Evolutionary conservation across 148 eudicot species (phyloP).

Genomic region (Polygonum aviculare): DNA sequence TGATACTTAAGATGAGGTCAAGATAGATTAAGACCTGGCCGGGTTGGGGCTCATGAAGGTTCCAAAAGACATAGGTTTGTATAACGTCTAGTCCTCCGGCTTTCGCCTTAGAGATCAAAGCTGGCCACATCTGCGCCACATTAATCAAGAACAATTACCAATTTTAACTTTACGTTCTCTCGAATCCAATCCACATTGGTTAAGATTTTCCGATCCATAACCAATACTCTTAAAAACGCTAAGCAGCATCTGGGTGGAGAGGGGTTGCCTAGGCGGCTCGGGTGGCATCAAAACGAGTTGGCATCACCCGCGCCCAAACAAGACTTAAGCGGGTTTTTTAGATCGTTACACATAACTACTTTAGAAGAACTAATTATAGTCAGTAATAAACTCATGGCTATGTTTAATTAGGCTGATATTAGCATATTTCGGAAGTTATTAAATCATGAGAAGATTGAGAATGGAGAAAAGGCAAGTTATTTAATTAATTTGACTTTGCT

Average conservation of each 20-base stretch:
- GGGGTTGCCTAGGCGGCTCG: too few species aligned
- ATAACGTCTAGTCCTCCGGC: constrained; percentile 86
- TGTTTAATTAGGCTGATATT: too few species aligned
- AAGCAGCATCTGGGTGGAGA: too few species aligned
- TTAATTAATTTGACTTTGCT: neutral
- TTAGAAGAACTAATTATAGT: neutral
- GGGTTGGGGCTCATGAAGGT: constrained; percentile 63
- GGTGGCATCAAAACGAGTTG: too few species aligned
- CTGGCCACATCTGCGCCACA: constrained; percentile 81
- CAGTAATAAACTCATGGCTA: neutral
- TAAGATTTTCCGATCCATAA: too few species aligned
- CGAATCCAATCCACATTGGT: neutral
- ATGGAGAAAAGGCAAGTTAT: neutral
- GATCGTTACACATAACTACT: neutral
- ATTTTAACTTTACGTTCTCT: neutral
- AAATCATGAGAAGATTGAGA: neutral
- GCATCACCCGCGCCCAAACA: too few species aligned
- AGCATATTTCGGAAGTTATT: too few species aligned
- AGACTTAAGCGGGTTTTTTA: neutral
- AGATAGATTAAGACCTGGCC: constrained; percentile 26
- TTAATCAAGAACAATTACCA: neutral
- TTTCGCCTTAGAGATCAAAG: constrained; percentile 81
- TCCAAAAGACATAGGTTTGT: constrained; percentile 74
- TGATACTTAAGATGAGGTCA: neutral
- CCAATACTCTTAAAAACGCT: too few species aligned